Conservation (phyloP, 176 grass and related monocot species). For the Carex cristatella region DNA sequence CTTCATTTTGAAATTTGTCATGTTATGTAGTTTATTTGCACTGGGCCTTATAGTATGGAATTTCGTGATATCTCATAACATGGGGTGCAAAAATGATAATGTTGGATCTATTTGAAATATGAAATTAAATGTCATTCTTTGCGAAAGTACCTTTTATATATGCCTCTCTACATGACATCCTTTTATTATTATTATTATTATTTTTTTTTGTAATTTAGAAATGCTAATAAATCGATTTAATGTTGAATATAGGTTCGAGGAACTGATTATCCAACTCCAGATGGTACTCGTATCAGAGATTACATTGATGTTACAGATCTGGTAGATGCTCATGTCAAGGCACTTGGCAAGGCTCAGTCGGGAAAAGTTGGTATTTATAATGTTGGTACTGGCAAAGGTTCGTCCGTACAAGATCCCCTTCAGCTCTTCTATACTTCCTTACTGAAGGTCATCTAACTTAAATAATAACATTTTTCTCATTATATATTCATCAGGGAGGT, state of each 20-base stretch:
- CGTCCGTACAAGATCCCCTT: conserved; percentile 8
- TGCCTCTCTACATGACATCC: not conserved
- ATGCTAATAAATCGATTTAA: not conserved
- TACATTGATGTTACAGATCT: conserved; percentile 99
- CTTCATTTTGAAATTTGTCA: not conserved
- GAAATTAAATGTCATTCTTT: not conserved
- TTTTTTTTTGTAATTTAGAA: not conserved
- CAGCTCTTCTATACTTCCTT: not conserved
- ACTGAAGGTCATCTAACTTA: not conserved
- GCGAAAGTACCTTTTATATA: not conserved
- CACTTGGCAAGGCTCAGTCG: conserved; percentile 66
- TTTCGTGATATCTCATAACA: not conserved
- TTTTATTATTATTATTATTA: not conserved
- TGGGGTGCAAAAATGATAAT: not conserved
- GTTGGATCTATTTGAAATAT: not conserved
- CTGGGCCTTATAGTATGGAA: not conserved
- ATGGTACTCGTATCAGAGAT: conserved; percentile 92
- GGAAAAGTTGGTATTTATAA: conserved; percentile 43
- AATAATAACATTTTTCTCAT: too few relatives aligned
- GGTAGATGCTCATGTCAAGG: conserved; percentile 97
- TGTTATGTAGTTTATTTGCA: not conserved
- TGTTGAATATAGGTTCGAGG: conserved; percentile 55
- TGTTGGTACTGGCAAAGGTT: conserved; percentile 65
- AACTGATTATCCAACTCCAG: conserved; percentile 51
- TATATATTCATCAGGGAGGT: conserved; percentile 41